Evolutionary conservation across 1,284 basidiomycete genomes (phyloP).

Genomic region (Malassezia nana): DNA sequence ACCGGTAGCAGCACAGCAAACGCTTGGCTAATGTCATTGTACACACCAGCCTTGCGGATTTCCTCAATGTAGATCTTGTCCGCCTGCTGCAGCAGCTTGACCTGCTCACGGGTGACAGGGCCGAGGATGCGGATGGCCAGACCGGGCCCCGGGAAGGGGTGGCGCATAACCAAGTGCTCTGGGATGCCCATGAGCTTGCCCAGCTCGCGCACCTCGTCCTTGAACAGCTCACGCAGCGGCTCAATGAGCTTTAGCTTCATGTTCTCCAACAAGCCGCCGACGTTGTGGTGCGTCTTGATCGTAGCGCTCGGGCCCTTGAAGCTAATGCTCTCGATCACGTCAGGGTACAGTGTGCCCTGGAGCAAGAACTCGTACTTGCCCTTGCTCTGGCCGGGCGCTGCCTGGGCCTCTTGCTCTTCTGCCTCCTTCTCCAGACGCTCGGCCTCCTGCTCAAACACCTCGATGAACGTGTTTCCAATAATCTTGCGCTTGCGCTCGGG

Average conservation of each 20-base stretch:
- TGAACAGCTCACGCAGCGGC: conserved; percentile 93
- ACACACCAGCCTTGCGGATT: conserved; percentile 80
- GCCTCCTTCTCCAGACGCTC: conserved; percentile 77
- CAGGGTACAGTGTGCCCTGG: conserved; percentile 97
- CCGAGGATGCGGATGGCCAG: conserved; percentile 98
- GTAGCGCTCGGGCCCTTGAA: conserved; percentile 99
- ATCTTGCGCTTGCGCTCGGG: conserved; percentile 96
- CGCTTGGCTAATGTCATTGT: conserved; percentile 90
- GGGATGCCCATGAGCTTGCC: conserved; percentile 86
- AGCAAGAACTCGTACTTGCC: conserved; percentile 93
- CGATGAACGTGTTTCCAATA: conserved; percentile 98
- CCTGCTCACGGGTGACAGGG: conserved; percentile 82
- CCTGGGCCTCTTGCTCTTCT: conserved; percentile 59
- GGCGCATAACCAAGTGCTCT: conserved; percentile 81
- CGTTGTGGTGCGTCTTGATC: conserved; percentile 99
- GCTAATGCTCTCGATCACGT: conserved; percentile 97
- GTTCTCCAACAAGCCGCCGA: conserved; percentile 86
- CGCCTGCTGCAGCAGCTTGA: conserved; percentile 84
- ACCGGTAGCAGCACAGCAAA: conserved; percentile 96
- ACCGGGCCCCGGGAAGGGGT: conserved; percentile 98
- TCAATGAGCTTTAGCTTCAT: conserved; percentile 99
- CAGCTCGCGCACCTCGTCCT: conserved; percentile 92
- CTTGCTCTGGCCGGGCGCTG: conserved; percentile 41
- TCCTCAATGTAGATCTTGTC: conserved; percentile 97
- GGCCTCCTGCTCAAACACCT: conserved; percentile 90